phyloP scores from a whole-genome alignment of 2,329 filamentous ascomycete genomes.

The Fusarium lateritium region DNA sequence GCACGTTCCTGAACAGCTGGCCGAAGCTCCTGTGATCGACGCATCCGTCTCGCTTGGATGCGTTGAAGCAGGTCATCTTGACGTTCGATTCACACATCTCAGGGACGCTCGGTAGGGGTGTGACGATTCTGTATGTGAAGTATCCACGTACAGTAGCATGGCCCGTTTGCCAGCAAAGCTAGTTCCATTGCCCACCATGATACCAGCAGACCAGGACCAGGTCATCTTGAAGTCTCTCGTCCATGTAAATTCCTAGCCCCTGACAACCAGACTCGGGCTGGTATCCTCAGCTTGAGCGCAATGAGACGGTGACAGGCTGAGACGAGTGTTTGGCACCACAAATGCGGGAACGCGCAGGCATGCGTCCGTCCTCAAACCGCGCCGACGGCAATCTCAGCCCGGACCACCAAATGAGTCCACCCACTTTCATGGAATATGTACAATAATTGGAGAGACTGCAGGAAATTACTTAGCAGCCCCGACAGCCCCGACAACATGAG shows the following conservation, averaged over 20 bases:
- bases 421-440: constrained; percentile 33
- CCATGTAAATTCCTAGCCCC: constrained; percentile 19
- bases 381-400: constrained; percentile 51
- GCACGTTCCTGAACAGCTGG: constrained; percentile 38
- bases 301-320: constrained; percentile 48
- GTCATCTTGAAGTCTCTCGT: constrained; percentile 31
- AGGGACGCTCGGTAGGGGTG: constrained; percentile 19
- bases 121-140: constrained; percentile 13
- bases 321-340: constrained; percentile 44
- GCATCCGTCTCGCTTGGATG: constrained; percentile 37
- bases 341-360: constrained; percentile 40
- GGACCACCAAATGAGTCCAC: constrained; percentile 32
- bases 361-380: constrained; percentile 47
- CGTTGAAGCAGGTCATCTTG: constrained; percentile 24
- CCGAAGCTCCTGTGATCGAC: constrained; percentile 43
- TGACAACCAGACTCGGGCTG: constrained; percentile 30
- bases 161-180: constrained; percentile 28
- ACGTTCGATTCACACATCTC: constrained; percentile 10
- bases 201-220: constrained; percentile 32
- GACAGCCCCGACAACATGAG: constrained; percentile 22
- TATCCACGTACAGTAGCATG: constrained; percentile 17
- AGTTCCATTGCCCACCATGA: constrained; percentile 13
- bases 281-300: constrained; percentile 39
- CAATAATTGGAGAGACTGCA: constrained; percentile 36
- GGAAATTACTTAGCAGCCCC: constrained; percentile 35